Evolutionary conservation across 768 basidiomycete genomes (phyloP).

Genomic region (Suillus sp.): DNA sequence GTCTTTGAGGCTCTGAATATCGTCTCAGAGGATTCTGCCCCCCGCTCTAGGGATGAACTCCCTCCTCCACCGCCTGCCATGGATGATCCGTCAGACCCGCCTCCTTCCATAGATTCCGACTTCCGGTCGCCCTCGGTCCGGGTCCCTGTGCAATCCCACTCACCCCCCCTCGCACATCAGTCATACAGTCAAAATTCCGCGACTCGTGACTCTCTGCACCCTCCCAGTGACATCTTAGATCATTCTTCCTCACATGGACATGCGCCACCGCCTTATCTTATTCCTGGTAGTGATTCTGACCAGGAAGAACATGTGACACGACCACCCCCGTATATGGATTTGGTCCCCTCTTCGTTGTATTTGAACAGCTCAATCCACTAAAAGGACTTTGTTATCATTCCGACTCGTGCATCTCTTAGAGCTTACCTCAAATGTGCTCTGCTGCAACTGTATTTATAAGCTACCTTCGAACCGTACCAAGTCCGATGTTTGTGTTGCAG

Average conservation of each 20-base stretch:
- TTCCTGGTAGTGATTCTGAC: conserved; percentile 46
- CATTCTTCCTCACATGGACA: conserved; percentile 48
- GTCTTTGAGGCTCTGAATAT: conserved; percentile 62
- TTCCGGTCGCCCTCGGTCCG: conserved; percentile 46
- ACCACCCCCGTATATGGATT: conserved; percentile 69
- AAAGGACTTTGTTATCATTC: conserved; percentile 1
- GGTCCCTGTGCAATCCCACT: conserved; percentile 20
- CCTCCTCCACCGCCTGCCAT: conserved; percentile 82
- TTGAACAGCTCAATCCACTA: conserved; percentile 11
- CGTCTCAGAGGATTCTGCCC: conserved; percentile 40
- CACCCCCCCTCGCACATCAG: conserved; percentile 34
- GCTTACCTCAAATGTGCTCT: neutral
- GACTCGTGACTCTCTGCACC: conserved; percentile 35
- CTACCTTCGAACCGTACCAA: conserved; percentile 5
- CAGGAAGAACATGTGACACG: conserved; percentile 55
- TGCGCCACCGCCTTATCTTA: conserved; percentile 81
- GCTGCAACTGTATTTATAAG: conserved; percentile 13
- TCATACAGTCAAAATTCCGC: conserved; percentile 34
- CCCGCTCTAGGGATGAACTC: conserved; percentile 43
- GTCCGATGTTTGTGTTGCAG: conserved; percentile 19
- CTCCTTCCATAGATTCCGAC: conserved; percentile 84
- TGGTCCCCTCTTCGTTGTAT: conserved; percentile 22
- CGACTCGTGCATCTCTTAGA: neutral
- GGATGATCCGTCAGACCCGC: conserved; percentile 88
- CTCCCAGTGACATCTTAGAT: conserved; percentile 35